Evolutionary conservation across 2,329 filamentous ascomycete species (phyloP), one percentile per base, ranked within the genome.

Genomic region (Dactylellina drechsleri): DNA sequence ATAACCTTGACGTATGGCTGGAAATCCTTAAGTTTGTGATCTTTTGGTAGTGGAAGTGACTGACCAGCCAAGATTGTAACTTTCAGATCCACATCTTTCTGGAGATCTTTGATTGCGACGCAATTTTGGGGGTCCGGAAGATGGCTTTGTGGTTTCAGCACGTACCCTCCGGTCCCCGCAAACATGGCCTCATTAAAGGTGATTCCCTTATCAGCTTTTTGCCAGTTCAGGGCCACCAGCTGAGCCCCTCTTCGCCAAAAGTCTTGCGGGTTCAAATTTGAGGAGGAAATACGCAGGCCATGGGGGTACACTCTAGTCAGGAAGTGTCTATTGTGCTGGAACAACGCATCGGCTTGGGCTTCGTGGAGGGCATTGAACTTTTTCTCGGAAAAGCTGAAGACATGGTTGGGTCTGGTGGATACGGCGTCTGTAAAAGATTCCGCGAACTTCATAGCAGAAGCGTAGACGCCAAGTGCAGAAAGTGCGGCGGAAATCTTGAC

Each of bases 101-200:
- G 61, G 43, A 66, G 28, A 54, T 66, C 49, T 36, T 62, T 47
- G 50, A 54, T 23, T 40, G 43, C 13, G 52, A 68, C 45, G 36
- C 58, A 16, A 26, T 52, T 20, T 13, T 12, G 50, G 49, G 6
- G 75, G 70, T 12, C 73, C 67, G 2, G 78, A 62, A 76, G 84
- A 79, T 88, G 89, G 15, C 86, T 85, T 57, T 83, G 80, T 0
- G 88, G 88, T 80, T 90, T 90, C 26, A 89, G 82, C 2, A 87
- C 85, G 85, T 87, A 90, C 15, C 88, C 88, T 40, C 83, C 83
- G 2, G 85, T 86, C 1, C 85, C 86, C 3, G 84, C 83, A 76
- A 91, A 91, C 86, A 90, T 89, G 64, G 84, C 88, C 76, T 88
- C 85, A 78, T 90, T 90, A 36, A 90, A 85, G 87, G 90, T 90